Evolutionary conservation across 768 basidiomycete genomes (phyloP).

Genomic region (Dioszegia hungarica): DNA sequence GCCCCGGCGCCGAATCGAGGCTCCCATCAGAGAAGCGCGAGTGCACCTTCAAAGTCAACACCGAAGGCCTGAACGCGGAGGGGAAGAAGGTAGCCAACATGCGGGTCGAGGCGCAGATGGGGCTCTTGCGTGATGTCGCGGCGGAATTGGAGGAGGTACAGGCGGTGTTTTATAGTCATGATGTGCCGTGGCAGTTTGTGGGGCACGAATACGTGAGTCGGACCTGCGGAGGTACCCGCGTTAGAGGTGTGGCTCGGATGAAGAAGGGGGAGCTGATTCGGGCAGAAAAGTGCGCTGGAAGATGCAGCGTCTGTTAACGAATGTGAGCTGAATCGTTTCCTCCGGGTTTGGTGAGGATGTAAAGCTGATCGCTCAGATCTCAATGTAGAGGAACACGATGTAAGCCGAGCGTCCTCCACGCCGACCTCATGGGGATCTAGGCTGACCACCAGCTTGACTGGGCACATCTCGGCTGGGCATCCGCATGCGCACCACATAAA

Average conservation of each 20-base stretch:
- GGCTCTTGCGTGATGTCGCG: slow-evolving; percentile 32
- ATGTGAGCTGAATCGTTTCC: slow-evolving; percentile 19
- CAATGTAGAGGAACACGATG: slow-evolving; percentile 37
- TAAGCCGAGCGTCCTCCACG: slow-evolving; percentile 18
- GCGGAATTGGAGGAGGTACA: slow-evolving; percentile 27
- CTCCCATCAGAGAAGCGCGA: background rate
- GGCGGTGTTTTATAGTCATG: slow-evolving; percentile 42
- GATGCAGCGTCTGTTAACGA: slow-evolving; percentile 39
- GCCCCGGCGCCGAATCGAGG: slow-evolving; percentile 17
- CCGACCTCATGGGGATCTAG: background rate
- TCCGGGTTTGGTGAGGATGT: too few relatives aligned
- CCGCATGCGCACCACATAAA: slow-evolving; percentile 44
- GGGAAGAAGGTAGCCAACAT: slow-evolving; percentile 26
- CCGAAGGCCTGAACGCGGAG: slow-evolving; percentile 33
- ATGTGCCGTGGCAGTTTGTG: slow-evolving; percentile 44
- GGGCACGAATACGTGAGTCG: slow-evolving; percentile 44
- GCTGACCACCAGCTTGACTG: slow-evolving; percentile 27
- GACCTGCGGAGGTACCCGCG: background rate
- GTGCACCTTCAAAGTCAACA: slow-evolving; percentile 22
- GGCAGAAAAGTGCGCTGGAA: slow-evolving; percentile 37
- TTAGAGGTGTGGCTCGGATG: background rate
- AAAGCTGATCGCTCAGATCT: slow-evolving; percentile 23
- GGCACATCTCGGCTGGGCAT: slow-evolving; percentile 43
- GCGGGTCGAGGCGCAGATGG: slow-evolving; percentile 36
- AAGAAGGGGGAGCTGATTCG: background rate